Base-by-base conservation (phyloP, 2,329 filamentous ascomycete genomes). In the Fusarium xyrophilum region DNA sequence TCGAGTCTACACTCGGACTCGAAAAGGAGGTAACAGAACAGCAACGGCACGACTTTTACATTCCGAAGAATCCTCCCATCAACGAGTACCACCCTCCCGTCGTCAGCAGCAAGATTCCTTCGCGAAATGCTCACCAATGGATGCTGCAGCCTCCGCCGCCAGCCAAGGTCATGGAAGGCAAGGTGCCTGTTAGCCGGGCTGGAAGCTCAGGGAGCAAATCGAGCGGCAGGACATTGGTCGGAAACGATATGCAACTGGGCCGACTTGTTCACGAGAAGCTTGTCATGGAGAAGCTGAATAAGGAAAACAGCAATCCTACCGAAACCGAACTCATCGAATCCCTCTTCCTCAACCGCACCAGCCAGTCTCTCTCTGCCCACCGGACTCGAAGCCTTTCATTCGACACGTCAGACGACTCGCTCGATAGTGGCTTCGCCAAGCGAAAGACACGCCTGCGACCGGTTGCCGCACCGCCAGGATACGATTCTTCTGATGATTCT, bases 61-160 rank as follows among this genome's bases (percentile, higher is more conserved):
- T 84, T 52, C 83, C 84, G 38, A 82, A 79, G 61, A 89, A 90
- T 73, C 93, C 90, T 11, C 92, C 92, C 7, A 89, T 96, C 73
- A 96, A 96, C 79, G 92, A 96, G 65, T 87, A 94, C 61, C 92
- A 96, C 76, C 92, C 93, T 8, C 93, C 93, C 5, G 90, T 96
- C 53, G 91, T 96, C 64, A 93, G 88, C 77, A 92, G 89, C 79
- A 91, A 87, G 59, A 91, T 89, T 17, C 85, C 84, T 38, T 89
- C 87, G 76, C 88, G 83, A 74, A 88, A 89, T 56, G 93, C 92
- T 63, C 90, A 91, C 56, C 86, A 85, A 74, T 97, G 94, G 94
- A 97, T 97, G 93, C 82, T 97, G 53, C 93, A 97, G 75, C 94
- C 94, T 4, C 93, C 93, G 2, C 94, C 94, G n/a, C 88, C 90